Percentiles rank a stretch among this genome's conserved stretches.
Evolutionary conservation across 345 rosid species (phyloP).

Genomic region (Salix viminalis): DNA sequence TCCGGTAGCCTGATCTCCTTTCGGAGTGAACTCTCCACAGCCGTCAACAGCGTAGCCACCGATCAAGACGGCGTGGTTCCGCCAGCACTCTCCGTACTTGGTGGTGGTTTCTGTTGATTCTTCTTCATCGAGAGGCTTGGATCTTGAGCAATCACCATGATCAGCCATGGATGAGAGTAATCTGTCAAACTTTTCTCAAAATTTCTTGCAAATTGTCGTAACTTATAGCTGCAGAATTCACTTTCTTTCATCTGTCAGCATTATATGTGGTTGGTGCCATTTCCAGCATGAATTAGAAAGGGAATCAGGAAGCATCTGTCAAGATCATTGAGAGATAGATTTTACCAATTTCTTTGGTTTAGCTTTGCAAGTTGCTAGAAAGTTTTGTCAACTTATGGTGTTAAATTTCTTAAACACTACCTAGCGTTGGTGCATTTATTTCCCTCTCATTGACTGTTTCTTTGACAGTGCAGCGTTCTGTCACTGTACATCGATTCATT

Average conservation of each 20-base stretch:
- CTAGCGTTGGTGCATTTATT: not conserved
- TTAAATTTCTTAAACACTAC: not conserved
- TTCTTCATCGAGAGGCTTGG: not conserved
- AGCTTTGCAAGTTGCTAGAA: not conserved
- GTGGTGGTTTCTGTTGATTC: slow-evolving; percentile 19
- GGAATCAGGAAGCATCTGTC: not conserved
- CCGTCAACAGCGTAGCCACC: slow-evolving; percentile 82
- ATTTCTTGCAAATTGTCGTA: not conserved
- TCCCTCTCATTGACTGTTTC: not conserved
- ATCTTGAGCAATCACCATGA: not conserved
- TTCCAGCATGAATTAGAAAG: not conserved
- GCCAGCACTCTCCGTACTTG: slow-evolving; percentile 65
- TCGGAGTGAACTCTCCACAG: slow-evolving; percentile 75
- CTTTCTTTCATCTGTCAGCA: not conserved
- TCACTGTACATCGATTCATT: not conserved
- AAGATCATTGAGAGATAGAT: not conserved
- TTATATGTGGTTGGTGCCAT: not conserved
- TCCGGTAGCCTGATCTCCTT: slow-evolving; percentile 41
- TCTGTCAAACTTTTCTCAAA: not conserved
- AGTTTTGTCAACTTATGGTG: not conserved
- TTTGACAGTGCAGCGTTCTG: not conserved
- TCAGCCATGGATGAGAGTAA: slow-evolving; percentile 1
- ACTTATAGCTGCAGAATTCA: not conserved
- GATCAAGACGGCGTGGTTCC: slow-evolving; percentile 69
- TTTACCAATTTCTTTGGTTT: not conserved